Percentiles rank a stretch among this genome's conserved stretches.
Evolutionary conservation across 2,329 filamentous ascomycete species (phyloP).

Genomic region (Cordyceps tenuipes): DNA sequence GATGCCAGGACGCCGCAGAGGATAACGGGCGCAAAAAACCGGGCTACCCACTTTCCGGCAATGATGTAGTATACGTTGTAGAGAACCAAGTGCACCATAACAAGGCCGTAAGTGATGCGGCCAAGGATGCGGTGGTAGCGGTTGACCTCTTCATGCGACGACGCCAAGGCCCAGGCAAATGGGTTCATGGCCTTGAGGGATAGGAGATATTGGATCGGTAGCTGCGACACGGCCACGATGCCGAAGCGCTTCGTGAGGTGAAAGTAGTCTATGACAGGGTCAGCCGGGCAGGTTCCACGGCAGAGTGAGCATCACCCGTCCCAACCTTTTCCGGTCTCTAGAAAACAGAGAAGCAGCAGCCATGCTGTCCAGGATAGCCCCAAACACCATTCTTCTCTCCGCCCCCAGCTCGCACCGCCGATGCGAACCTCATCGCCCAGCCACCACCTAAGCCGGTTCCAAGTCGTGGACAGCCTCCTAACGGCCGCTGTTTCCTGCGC

Average conservation of each 20-base stretch:
- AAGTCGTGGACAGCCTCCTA: constrained; percentile 25
- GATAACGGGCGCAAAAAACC: constrained; percentile 42
- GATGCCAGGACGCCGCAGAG: constrained; percentile 45
- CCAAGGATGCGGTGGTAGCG: constrained; percentile 55
- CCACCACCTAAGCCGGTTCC: constrained; percentile 45
- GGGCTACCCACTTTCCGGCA: constrained; percentile 36
- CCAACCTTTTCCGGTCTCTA: constrained; percentile 48
- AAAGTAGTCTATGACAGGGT: constrained; percentile 45
- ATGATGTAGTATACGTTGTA: constrained; percentile 54
- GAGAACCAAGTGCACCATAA: constrained; percentile 43
- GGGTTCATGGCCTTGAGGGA: constrained; percentile 53
- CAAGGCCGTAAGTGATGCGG: constrained; percentile 45
- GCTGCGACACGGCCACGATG: constrained; percentile 49
- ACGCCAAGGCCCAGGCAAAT: constrained; percentile 40
- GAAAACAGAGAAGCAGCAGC: constrained; percentile 44
- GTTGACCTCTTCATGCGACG: constrained; percentile 58
- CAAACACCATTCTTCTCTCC: constrained; percentile 46
- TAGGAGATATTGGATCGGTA: constrained; percentile 56
- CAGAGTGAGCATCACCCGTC: background rate
- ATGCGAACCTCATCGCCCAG: constrained; percentile 44
- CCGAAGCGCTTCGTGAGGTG: constrained; percentile 60
- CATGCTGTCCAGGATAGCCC: constrained; percentile 42
- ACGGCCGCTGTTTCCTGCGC: constrained; percentile 26
- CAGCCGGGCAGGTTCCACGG: background rate
- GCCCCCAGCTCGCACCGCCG: constrained; percentile 38